These are phyloP conservation scores for Schizophyllum commune DNA, from an alignment of 1,284 basidiomycete species.

Conservation along the genomic window DNA sequence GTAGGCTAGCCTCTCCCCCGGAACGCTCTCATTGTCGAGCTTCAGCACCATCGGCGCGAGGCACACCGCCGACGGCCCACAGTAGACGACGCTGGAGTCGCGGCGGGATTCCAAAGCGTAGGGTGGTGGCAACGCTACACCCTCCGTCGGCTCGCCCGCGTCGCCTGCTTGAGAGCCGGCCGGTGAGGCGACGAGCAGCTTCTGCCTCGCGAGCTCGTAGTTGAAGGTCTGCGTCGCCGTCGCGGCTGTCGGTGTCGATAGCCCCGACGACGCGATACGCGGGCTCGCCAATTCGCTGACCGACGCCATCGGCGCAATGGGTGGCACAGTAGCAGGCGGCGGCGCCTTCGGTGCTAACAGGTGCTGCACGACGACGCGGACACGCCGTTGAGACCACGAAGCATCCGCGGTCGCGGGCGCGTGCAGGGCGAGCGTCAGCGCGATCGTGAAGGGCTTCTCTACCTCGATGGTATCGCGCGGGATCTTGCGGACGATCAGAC, in stretches of 20 bases:
- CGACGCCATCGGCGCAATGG: slow-evolving; percentile 11
- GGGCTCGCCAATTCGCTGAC: slow-evolving; percentile 33
- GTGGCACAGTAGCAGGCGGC: slow-evolving; percentile 12
- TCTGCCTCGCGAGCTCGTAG: slow-evolving; percentile 41
- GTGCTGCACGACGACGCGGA: slow-evolving; percentile 60
- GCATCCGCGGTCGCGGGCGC: slow-evolving; percentile 24
- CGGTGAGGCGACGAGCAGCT: slow-evolving; percentile 36
- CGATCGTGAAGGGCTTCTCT: slow-evolving; percentile 51
- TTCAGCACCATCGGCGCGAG: slow-evolving; percentile 34
- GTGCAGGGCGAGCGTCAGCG: slow-evolving; percentile 42
- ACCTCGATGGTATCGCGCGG: slow-evolving; percentile 36
- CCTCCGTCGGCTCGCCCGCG: slow-evolving; percentile 15
- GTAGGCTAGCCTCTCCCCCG: slow-evolving; percentile 17
- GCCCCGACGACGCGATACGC: slow-evolving; percentile 35
- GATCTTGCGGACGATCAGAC: slow-evolving; percentile 48
- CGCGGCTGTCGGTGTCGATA: slow-evolving; percentile 34
- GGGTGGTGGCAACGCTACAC: slow-evolving; percentile 19
- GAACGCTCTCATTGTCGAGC: slow-evolving; percentile 13
- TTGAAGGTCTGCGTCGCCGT: slow-evolving; percentile 39
- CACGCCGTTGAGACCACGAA: slow-evolving; percentile 23
- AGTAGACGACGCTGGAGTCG: slow-evolving; percentile 32
- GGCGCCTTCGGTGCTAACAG: slow-evolving; percentile 33
- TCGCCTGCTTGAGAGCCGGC: slow-evolving; percentile 11
- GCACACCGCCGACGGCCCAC: slow-evolving; percentile 46
- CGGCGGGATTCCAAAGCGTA: slow-evolving; percentile 22